These are phyloP conservation scores for Claviceps quebecensis DNA, from an alignment of 2,329 filamentous ascomycete species.

Conservation along the genomic window DNA sequence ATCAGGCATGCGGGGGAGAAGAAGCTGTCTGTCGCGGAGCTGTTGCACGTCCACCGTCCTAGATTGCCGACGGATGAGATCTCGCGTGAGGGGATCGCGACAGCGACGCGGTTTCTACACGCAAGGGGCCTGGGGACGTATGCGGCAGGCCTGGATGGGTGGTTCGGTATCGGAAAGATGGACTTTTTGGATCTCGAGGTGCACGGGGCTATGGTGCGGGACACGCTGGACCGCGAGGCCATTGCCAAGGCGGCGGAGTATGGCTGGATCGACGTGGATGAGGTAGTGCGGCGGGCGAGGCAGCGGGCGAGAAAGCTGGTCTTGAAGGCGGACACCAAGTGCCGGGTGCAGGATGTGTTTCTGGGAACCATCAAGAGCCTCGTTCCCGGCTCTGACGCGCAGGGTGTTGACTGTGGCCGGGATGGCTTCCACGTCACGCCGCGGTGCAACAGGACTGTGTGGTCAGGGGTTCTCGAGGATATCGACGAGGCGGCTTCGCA, in stretches of 20 bases:
- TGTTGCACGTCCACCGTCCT: constrained; percentile 11
- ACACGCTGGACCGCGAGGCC: constrained; percentile 9
- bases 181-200: constrained; percentile 15
- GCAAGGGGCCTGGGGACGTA: background rate
- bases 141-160: constrained; percentile 7
- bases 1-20: constrained; percentile 4
- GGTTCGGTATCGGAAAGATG: constrained; percentile 3
- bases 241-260: constrained; percentile 4
- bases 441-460: background rate
- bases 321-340: background rate
- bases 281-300: background rate
- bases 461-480: constrained; percentile 1
- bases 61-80: constrained; percentile 13
- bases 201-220: constrained; percentile 11
- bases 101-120: constrained; percentile 10
- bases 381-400: background rate
- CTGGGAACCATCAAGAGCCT: background rate
- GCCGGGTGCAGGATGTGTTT: background rate
- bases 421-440: constrained; percentile 5
- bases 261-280: constrained; percentile 8
- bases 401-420: background rate
- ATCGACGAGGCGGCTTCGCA: background rate
- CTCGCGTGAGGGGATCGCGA: constrained; percentile 6
- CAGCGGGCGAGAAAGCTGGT: background rate
- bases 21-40: constrained; percentile 4